Conservation (phyloP, 805 yeast genomes). For the Wickerhamomyces chaumierensis region DNA sequence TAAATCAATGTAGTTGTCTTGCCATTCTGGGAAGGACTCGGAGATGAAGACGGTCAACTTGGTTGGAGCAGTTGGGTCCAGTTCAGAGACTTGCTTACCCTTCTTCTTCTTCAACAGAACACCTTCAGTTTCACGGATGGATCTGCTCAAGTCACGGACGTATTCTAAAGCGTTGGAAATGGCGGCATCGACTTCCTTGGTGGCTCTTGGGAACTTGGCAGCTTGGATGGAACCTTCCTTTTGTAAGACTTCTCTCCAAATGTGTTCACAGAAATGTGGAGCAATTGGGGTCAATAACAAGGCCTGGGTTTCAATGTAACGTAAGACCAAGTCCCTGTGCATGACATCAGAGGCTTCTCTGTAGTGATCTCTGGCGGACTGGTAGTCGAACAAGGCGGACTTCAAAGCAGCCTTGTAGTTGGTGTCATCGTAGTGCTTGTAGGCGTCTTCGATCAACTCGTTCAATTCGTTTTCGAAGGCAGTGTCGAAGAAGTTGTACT, state of each 20-base stretch:
- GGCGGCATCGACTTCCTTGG: slow-evolving; percentile 50
- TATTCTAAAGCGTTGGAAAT: slow-evolving; percentile 64
- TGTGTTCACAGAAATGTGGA: slow-evolving; percentile 89
- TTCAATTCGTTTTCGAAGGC: slow-evolving; percentile 95
- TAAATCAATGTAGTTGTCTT: slow-evolving; percentile 64
- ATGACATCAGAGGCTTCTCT: slow-evolving; percentile 64
- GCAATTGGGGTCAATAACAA: slow-evolving; percentile 84
- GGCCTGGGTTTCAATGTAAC: slow-evolving; percentile 80
- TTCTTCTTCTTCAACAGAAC: slow-evolving; percentile 77
- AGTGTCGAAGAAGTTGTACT: slow-evolving; percentile 57
- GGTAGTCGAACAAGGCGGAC: slow-evolving; percentile 87
- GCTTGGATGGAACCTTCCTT: slow-evolving; percentile 57
- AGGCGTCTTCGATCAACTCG: slow-evolving; percentile 60
- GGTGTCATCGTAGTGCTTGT: slow-evolving; percentile 58
- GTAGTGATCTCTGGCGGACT: slow-evolving; percentile 91
- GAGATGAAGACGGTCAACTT: slow-evolving; percentile 65
- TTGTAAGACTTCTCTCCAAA: slow-evolving; percentile 74
- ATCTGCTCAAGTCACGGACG: slow-evolving; percentile 65
- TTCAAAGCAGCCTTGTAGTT: slow-evolving; percentile 84
- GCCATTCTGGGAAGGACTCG: slow-evolving; percentile 89
- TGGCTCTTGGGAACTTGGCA: slow-evolving; percentile 72
- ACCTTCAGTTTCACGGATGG: slow-evolving; percentile 91
- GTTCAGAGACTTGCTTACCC: slow-evolving; percentile 56
- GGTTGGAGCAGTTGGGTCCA: slow-evolving; percentile 66
- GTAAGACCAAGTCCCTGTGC: slow-evolving; percentile 74